Conservation (phyloP, 306 rosid genomes). For the Alnus rubra region DNA sequence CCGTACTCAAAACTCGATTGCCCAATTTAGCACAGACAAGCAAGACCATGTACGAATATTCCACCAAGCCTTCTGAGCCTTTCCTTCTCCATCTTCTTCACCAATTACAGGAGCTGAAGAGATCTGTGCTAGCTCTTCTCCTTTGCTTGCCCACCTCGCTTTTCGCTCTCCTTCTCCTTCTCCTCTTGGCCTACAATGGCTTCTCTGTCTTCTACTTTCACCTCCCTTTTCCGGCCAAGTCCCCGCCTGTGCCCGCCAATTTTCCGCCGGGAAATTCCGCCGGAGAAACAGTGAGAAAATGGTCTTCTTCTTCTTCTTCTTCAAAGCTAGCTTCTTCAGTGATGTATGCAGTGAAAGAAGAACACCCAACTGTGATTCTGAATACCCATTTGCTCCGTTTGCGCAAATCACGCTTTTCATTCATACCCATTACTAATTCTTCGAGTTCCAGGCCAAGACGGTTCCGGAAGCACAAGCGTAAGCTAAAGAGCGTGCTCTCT, state of each 20-base stretch:
- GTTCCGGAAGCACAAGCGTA: slow-evolving; percentile 48
- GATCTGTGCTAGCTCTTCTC: slow-evolving; percentile 37
- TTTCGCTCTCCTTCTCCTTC: slow-evolving; percentile 54
- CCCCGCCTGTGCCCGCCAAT: slow-evolving; percentile 16
- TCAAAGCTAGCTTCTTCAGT: slow-evolving; percentile 45
- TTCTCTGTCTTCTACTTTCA: slow-evolving; percentile 48
- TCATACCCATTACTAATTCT: slow-evolving; percentile 1
- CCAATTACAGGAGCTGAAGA: slow-evolving; percentile 43
- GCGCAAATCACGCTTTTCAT: slow-evolving; percentile 23
- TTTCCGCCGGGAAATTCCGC: slow-evolving; percentile 12
- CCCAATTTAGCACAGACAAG: background rate
- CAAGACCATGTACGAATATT: slow-evolving; percentile 22
- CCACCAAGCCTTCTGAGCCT: slow-evolving; percentile 18
- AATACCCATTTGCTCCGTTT: slow-evolving; percentile 31
- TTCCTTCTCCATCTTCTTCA: slow-evolving; percentile 14
- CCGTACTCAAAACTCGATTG: background rate
- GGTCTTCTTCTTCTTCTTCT: slow-evolving; percentile 31
- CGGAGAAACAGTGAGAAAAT: slow-evolving; percentile 21
- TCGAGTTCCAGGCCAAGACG: slow-evolving; percentile 26
- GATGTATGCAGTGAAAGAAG: slow-evolving; percentile 37
- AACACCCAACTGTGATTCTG: slow-evolving; percentile 29
- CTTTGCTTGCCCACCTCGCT: slow-evolving; percentile 54
- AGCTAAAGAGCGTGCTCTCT: slow-evolving; percentile 39
- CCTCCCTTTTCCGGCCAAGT: slow-evolving; percentile 41
- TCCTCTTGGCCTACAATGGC: slow-evolving; percentile 64